Evolutionary conservation across 352 stramenopile genomes (phyloP).

Genomic region (Pythium biforme): DNA sequence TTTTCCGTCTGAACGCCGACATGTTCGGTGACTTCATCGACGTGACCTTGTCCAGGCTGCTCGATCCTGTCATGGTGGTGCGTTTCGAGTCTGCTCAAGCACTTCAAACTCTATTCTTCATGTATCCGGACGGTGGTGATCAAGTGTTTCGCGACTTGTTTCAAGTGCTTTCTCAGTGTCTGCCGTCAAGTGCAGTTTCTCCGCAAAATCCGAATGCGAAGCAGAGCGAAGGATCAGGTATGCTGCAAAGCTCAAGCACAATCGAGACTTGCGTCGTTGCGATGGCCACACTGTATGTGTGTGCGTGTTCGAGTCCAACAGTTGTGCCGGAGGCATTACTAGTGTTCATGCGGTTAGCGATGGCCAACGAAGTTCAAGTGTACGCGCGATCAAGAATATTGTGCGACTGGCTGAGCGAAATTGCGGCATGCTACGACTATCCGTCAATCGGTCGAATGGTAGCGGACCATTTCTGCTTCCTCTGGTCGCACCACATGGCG

Average conservation of each 20-base stretch:
- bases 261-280: slow-evolving; percentile 39
- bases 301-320: slow-evolving; percentile 57
- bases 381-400: slow-evolving; percentile 38
- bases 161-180: slow-evolving; percentile 34
- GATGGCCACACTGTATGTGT: slow-evolving; percentile 58
- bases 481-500: slow-evolving; percentile 46
- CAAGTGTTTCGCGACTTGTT: slow-evolving; percentile 60
- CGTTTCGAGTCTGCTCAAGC: slow-evolving; percentile 43
- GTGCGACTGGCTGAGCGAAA: slow-evolving; percentile 43
- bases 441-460: slow-evolving; percentile 38
- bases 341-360: slow-evolving; percentile 50
- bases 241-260: background rate
- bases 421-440: slow-evolving; percentile 54
- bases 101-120: slow-evolving; percentile 74
- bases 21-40: slow-evolving; percentile 59
- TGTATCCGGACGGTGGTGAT: slow-evolving; percentile 70
- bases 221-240: background rate
- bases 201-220: background rate
- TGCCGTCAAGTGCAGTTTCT: slow-evolving; percentile 9
- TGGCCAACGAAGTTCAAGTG: slow-evolving; percentile 27
- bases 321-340: slow-evolving; percentile 53
- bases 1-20: slow-evolving; percentile 60
- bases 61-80: slow-evolving; percentile 57
- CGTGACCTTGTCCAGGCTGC: slow-evolving; percentile 38
- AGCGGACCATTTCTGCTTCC: slow-evolving; percentile 60